Base-by-base conservation (phyloP, 148 eudicot genomes). In the Selenicereus undatus region DNA sequence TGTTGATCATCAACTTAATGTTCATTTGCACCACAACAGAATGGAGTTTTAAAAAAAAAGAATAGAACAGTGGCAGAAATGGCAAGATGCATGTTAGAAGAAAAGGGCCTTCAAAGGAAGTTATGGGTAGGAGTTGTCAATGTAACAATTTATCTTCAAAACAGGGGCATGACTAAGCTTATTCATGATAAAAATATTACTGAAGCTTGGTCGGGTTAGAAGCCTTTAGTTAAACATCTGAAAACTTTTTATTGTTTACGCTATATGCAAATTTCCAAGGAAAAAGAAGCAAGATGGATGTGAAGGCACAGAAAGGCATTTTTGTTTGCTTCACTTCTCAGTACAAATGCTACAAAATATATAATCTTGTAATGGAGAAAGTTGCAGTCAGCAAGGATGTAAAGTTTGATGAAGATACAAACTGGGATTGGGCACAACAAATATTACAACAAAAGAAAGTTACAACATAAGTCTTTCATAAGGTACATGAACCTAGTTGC, bases 101-200 rank as follows among this genome's bases (percentile, higher is more conserved):
- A 45, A 17, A 84, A 81, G 12, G 22, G 29, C 5, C 16, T 84
- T 17, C 81, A 75, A 3, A 81, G 73, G 21, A 12, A n/a, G 0
- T 84, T 81, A 14, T 81, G 79, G 81, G 76, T 36, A 3, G 35
- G 81, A 56, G 81, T 51, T 24, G 36, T 81, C 16, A 13, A n/a
- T 30, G 45, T 58, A 11, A 36, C 39, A 14, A 69, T 73, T 0
- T 66, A 77, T 52, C 24, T 84, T 45, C 64, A 13, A 2, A 80
- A 84, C 20, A 35, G 78, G 29, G 65, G 8, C 27, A 52, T 22
- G 0, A 81, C 64, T 21, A 77, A 39, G 29, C 35, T 26, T 18
- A 30, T 66, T 17, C 30, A 5, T 8, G 72, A 51, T 6, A 17
- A 13, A 27, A 32, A 77, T 32, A 30, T 71, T 5, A 18, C 32